These are phyloP conservation scores for Botrytis byssoidea DNA, from an alignment of 2,329 filamentous ascomycete genomes.

Conservation along the genomic window DNA sequence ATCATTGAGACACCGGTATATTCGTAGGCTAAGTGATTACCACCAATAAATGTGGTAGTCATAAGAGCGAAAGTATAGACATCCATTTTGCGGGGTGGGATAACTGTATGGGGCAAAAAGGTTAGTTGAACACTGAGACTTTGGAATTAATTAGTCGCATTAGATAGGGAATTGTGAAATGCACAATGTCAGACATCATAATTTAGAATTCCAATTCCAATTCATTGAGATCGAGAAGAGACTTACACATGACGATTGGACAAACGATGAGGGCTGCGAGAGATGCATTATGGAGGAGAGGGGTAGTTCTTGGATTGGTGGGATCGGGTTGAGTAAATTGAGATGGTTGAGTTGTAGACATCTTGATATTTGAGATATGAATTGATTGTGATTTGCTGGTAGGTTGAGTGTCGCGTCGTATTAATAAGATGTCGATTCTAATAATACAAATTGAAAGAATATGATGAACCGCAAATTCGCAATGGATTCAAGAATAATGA, in stretches of 20 bases:
- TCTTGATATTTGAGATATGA: background rate
- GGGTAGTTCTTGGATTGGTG: constrained; percentile 13
- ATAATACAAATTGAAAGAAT: background rate
- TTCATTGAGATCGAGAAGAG: background rate
- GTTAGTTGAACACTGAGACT: background rate
- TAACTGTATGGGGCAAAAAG: constrained; percentile 30
- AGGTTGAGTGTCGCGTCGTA: background rate
- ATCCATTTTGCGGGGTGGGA: constrained; percentile 63
- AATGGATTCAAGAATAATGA: background rate
- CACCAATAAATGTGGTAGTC: constrained; percentile 39
- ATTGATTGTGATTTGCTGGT: background rate
- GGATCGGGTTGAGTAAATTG: constrained; percentile 12
- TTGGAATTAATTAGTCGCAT: background rate
- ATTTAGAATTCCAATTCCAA: background rate
- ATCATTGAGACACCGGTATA: constrained; percentile 36
- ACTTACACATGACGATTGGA: constrained; percentile 47
- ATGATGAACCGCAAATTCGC: background rate
- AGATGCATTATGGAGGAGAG: constrained; percentile 37
- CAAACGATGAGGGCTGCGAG: constrained; percentile 51
- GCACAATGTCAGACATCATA: background rate
- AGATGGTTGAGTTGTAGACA: constrained; percentile 7
- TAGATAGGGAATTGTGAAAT: background rate
- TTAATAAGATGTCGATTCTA: background rate
- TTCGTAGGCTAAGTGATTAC: constrained; percentile 36
- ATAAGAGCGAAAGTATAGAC: constrained; percentile 56